Evolutionary conservation across 2,329 filamentous ascomycete genomes (phyloP), one percentile per base, ranked within the genome.

Genomic region (Colletotrichum sublineola): DNA sequence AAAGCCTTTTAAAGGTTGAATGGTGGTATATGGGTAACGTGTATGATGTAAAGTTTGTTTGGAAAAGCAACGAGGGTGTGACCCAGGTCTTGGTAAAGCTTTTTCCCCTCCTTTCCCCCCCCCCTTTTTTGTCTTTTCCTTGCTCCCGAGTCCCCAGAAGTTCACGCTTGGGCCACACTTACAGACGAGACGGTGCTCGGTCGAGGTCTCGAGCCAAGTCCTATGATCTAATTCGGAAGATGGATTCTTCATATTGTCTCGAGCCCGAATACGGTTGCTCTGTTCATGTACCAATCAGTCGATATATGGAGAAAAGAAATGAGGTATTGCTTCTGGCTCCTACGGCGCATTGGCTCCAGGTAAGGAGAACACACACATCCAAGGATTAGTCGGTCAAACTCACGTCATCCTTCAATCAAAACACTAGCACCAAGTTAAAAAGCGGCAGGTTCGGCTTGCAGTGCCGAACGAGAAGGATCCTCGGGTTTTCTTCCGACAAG

Each of bases 161-260:
- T 52, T 42, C 50, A 63, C 66, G 67, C 67, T 70, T 70, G 67
- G 67, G 63, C 67, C 67, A 67, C 63, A 42, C 5, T 29, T n/a
- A 15, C n/a, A 12, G 38, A 52, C 24, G n/a, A n/a, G 9, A 53
- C 31, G 36, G 31, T 31, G 20, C 36, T 50, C 24, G 18, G n/a
- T 15, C 44, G 20, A 52, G 46, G n/a, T 53, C 14, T 55, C 31
- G 8, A n/a, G 5, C 52, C 52, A 36, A 36, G 24, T n/a, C 31
- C 31, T 14, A 20, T 36, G 36, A 24, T 58, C 24, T 36, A 24
- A 29, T 29, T 24, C 7, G 8, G n/a, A 14, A 14, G n/a, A 42
- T 29, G 36, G 7, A 29, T 4, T 42, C 1, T 11, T 24, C 14
- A 40, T 31, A 38, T 15, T 14, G 11, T 58, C 24, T 24, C 3